phyloP scores from a whole-genome alignment of 176 grass and related monocot genomes.

The Phyllostachys edulis region DNA sequence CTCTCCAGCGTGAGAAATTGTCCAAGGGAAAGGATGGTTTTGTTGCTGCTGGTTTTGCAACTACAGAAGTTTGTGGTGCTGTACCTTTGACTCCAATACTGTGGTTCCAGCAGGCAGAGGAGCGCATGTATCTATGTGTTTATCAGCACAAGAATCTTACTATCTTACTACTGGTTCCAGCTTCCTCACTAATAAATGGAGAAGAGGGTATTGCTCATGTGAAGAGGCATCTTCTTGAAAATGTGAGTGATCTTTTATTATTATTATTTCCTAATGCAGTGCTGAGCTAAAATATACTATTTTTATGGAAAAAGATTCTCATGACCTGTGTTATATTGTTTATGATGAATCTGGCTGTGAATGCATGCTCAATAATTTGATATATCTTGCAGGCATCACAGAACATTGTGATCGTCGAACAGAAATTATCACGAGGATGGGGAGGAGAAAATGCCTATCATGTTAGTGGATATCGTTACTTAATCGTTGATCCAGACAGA shows the following conservation, averaged over 20 bases:
- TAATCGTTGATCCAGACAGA: slow-evolving; percentile 68
- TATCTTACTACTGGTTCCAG: slow-evolving; percentile 72
- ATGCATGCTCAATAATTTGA: slow-evolving; percentile 37
- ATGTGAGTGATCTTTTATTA: slow-evolving; percentile 50
- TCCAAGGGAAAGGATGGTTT: slow-evolving; percentile 93
- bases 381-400: slow-evolving; percentile 64
- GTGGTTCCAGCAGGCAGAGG: slow-evolving; percentile 78
- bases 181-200: slow-evolving; percentile 71
- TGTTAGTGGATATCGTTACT: slow-evolving; percentile 88
- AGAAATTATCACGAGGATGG: slow-evolving; percentile 86
- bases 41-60: slow-evolving; percentile 53
- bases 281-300: not conserved
- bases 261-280: slow-evolving; percentile 6
- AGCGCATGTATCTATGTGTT: slow-evolving; percentile 76
- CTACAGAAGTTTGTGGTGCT: slow-evolving; percentile 48
- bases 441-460: slow-evolving; percentile 98
- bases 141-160: slow-evolving; percentile 81
- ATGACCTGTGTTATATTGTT: not conserved
- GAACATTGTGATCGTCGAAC: slow-evolving; percentile 72
- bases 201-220: slow-evolving; percentile 69
- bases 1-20: slow-evolving; percentile 75
- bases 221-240: slow-evolving; percentile 85
- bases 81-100: slow-evolving; percentile 56
- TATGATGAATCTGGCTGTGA: slow-evolving; percentile 27
- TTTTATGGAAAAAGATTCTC: not conserved